phyloP scores from a whole-genome alignment of 371 early-diverging fungal species.

The Mucor piriformis region DNA sequence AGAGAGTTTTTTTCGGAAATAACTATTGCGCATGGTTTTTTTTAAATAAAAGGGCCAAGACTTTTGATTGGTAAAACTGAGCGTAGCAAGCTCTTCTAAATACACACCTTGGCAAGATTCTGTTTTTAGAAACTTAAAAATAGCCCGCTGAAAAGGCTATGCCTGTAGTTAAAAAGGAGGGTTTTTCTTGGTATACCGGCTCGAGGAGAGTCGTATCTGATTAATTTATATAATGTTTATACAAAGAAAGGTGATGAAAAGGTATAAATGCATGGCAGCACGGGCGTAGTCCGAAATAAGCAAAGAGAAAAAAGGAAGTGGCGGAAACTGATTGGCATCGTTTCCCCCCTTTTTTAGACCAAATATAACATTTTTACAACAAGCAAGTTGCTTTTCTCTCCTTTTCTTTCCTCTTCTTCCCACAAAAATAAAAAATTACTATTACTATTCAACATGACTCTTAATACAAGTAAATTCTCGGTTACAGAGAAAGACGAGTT shows the following conservation, averaged over 20 bases:
- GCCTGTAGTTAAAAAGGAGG: not conserved
- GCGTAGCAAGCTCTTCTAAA: too few relatives aligned
- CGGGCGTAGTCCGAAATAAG: conserved; percentile 34
- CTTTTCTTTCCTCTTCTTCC: not conserved
- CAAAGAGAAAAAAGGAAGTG: conserved; percentile 18
- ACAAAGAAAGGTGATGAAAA: not conserved
- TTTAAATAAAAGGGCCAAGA: not conserved
- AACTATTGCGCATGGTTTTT: too few relatives aligned
- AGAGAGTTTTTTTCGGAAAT: not conserved
- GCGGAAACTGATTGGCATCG: conserved; percentile 30
- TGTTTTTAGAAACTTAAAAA: not conserved
- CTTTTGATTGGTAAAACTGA: not conserved
- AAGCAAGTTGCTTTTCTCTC: not conserved
- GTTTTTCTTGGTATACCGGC: too few relatives aligned
- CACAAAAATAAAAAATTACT: not conserved
- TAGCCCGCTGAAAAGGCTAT: not conserved
- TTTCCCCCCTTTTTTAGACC: conserved; percentile 11
- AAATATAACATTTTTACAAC: not conserved
- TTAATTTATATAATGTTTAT: too few relatives aligned
- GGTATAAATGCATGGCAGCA: conserved; percentile 11
- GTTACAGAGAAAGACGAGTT: conserved; percentile 6
- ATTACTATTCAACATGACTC: not conserved
- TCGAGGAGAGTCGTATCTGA: too few relatives aligned
- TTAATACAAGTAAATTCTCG: conserved; percentile 1
- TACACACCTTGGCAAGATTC: not conserved